Base-by-base conservation (phyloP, 345 rosid species). In the Noccaea caerulescens region DNA sequence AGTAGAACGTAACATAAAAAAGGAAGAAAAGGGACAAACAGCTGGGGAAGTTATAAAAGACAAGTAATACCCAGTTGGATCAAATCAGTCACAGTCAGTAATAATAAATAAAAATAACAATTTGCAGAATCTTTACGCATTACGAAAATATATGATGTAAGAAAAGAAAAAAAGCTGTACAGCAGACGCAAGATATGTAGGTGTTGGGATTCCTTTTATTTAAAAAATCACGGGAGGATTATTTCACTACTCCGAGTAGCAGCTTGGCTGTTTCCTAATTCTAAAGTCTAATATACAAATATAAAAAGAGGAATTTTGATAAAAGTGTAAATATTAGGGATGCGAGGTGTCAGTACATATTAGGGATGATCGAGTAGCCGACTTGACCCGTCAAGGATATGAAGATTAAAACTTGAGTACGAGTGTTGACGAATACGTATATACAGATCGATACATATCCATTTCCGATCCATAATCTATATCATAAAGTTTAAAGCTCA, bases 11-110 rank as follows among this genome's bases (percentile, higher is more conserved):
- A 27, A 3, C 30, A 27, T 27, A 27, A 27, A 2, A 27, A 27
- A 27, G 30, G 30, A 27, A 27, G 30, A 27, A 27, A 27, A 43
- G 9, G 38, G 53, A 33, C 60, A 59, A 74, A 43, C 47, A 66
- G 49, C 67, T 74, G 53, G 62, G 23, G 53, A 73, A 74, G 72
- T 41, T 51, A 59, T 33, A 8, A 14, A 55, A 66, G 62, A 74
- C 73, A 67, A 74, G 73, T 74, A 58, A 74, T 74, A 51, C 78
- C 68, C 49, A 59, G 49, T 67, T 67, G 56, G 59, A 58, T 74
- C 72, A 66, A 58, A 54, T 67, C 78, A 58, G 78, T 74, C 78
- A 67, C 62, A 58, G 34, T 67, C 73, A 38, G 41, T 59, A 4
- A 14, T 12, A 73, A 14, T 6, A 14, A 42, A 4, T 16, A 27